These are phyloP conservation scores for Discostella pseudostelligera DNA, from an alignment of 108 stramenopile species.

Conservation along the genomic window DNA sequence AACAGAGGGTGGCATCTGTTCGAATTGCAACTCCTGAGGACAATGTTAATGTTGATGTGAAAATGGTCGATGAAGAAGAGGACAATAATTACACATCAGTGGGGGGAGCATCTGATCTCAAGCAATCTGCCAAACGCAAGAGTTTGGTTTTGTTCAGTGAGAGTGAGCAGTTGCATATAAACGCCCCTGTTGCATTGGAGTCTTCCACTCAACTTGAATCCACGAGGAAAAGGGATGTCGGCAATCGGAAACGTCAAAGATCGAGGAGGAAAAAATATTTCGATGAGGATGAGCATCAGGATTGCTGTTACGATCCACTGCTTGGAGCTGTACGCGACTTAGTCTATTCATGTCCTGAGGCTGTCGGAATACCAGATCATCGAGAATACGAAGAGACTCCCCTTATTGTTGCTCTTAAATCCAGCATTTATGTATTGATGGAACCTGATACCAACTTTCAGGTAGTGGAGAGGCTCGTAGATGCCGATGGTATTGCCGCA, in stretches of 20 bases:
- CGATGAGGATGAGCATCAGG: constrained; percentile 29
- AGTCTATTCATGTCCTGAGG: constrained; percentile 65
- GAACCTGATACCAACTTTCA: constrained; percentile 28
- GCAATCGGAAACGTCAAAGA: background rate
- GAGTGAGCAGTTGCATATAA: background rate
- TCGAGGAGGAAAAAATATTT: constrained; percentile 13
- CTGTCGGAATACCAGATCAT: constrained; percentile 61
- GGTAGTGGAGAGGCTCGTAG: constrained; percentile 7
- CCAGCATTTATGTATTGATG: constrained; percentile 57
- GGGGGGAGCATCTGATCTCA: background rate
- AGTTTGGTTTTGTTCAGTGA: constrained; percentile 7
- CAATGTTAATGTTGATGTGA: constrained; percentile 4
- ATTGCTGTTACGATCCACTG: constrained; percentile 30
- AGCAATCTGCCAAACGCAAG: constrained; percentile 24
- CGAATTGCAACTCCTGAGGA: constrained; percentile 8
- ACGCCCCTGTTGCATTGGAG: background rate
- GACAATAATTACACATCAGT: background rate
- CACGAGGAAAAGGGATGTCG: background rate
- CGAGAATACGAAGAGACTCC: constrained; percentile 82
- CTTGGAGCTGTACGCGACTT: constrained; percentile 39
- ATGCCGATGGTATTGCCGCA: background rate
- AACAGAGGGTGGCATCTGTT: constrained; percentile 16
- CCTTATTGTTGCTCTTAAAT: constrained; percentile 69
- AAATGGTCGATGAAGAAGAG: constrained; percentile 13
- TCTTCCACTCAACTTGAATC: background rate